Evolutionary conservation across 495 filamentous ascomycete species (phyloP).

Genomic region (Massariosphaeria phaeospora): DNA sequence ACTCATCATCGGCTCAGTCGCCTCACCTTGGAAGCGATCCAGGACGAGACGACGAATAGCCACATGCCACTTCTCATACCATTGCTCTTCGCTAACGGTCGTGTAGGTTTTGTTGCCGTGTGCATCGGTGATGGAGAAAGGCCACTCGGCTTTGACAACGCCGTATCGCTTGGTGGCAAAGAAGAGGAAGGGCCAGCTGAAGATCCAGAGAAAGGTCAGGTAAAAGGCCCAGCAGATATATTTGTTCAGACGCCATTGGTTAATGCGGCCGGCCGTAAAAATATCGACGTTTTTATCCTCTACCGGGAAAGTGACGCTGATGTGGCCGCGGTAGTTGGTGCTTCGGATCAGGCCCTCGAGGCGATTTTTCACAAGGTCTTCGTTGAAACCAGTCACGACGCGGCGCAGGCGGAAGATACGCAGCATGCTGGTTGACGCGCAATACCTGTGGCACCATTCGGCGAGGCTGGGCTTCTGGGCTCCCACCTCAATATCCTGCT

Average conservation of each 20-base stretch:
- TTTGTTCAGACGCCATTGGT: constrained; percentile 51
- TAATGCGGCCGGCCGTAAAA: constrained; percentile 52
- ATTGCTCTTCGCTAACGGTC: constrained; percentile 31
- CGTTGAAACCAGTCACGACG: constrained; percentile 50
- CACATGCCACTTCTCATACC: constrained; percentile 32
- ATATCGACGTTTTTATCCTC: constrained; percentile 47
- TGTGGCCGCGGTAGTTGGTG: constrained; percentile 58
- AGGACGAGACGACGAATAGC: constrained; percentile 26
- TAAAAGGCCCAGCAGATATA: constrained; percentile 59
- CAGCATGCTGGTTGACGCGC: constrained; percentile 45
- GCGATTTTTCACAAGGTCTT: constrained; percentile 42
- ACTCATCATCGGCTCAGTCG: constrained; percentile 4
- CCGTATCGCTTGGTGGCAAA: constrained; percentile 58
- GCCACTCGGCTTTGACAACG: constrained; percentile 52
- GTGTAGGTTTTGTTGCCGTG: constrained; percentile 42
- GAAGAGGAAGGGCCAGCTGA: constrained; percentile 60
- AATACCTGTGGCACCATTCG: constrained; percentile 56
- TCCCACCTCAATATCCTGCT: constrained; percentile 32
- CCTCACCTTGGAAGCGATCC: constrained; percentile 32
- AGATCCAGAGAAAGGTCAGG: constrained; percentile 56
- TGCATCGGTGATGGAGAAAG: constrained; percentile 42
- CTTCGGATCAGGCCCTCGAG: constrained; percentile 47
- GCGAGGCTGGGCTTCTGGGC: constrained; percentile 32
- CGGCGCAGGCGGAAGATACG: constrained; percentile 51
- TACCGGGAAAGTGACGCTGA: constrained; percentile 50